Evolutionary conservation across 2,329 filamentous ascomycete species (phyloP).

Genomic region (Scorias spongiosa): DNA sequence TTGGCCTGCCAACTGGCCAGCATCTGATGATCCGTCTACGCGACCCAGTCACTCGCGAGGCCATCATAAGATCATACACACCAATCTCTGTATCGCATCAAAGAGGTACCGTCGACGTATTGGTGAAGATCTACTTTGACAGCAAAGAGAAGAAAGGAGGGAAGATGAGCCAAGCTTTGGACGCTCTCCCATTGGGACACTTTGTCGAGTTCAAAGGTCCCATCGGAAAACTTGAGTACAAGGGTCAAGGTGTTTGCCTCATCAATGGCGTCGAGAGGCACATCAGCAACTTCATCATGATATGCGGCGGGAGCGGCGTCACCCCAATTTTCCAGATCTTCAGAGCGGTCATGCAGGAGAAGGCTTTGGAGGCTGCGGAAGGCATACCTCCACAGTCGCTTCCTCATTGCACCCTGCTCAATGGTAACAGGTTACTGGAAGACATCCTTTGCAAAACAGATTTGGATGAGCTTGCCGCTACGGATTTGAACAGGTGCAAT

Average conservation of each 20-base stretch:
- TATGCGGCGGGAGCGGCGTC: slow-evolving; percentile 77
- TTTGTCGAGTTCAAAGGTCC: slow-evolving; percentile 77
- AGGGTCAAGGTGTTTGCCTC: slow-evolving; percentile 47
- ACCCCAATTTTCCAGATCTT: slow-evolving; percentile 84
- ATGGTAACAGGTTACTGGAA: slow-evolving; percentile 61
- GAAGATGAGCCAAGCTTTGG: slow-evolving; percentile 68
- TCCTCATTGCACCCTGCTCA: slow-evolving; percentile 48
- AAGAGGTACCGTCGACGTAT: slow-evolving; percentile 52
- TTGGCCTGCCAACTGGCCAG: slow-evolving; percentile 72
- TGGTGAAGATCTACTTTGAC: slow-evolving; percentile 71
- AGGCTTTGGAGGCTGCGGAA: slow-evolving; percentile 41
- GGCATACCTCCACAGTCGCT: neutral
- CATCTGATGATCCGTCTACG: slow-evolving; percentile 73
- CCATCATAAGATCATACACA: slow-evolving; percentile 76
- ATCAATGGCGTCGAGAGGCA: slow-evolving; percentile 42
- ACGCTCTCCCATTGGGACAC: slow-evolving; percentile 55
- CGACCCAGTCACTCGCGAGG: slow-evolving; percentile 53
- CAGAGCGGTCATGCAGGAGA: slow-evolving; percentile 53
- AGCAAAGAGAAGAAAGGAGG: slow-evolving; percentile 46
- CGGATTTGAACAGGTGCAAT: slow-evolving; percentile 42
- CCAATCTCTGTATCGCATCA: slow-evolving; percentile 54
- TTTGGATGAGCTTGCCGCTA: slow-evolving; percentile 46
- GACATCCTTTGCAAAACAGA: slow-evolving; percentile 72
- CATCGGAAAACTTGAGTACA: slow-evolving; percentile 71
- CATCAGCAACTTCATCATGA: slow-evolving; percentile 64